Conservation (phyloP, 177 flowering plant genomes). For the Telopea speciosissima region DNA sequence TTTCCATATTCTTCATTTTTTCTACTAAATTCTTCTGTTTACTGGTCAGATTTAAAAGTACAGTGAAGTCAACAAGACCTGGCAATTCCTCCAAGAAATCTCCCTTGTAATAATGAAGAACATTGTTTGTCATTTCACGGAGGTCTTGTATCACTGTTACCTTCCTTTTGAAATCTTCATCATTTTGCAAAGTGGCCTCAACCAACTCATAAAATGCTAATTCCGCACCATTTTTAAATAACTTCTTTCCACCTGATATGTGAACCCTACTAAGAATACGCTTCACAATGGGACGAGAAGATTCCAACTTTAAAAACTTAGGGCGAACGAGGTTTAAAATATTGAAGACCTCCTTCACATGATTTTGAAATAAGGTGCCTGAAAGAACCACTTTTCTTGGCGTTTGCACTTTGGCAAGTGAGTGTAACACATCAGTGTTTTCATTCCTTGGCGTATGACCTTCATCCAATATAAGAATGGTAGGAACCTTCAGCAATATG, state of each 20-base stretch:
- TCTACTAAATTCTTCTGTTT: conserved; percentile 41
- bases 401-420: conserved; percentile 65
- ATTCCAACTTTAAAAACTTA: conserved; percentile 48
- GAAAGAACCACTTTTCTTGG: conserved; percentile 83
- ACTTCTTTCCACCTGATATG: conserved; percentile 37
- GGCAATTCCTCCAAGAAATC: conserved; percentile 89
- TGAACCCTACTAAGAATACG: conserved; percentile 58
- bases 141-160: conserved; percentile 63
- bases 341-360: conserved; percentile 85
- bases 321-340: conserved; percentile 83
- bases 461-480: conserved; percentile 83
- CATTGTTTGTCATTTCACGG: conserved; percentile 70
- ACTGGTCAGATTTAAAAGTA: conserved; percentile 45
- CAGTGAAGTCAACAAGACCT: conserved; percentile 81
- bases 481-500: conserved; percentile 53
- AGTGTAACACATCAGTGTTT: conserved; percentile 55
- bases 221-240: conserved; percentile 27
- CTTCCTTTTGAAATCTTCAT: conserved; percentile 49
- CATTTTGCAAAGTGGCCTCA: conserved; percentile 64
- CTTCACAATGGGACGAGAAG: conserved; percentile 41
- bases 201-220: conserved; percentile 55
- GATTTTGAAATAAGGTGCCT: conserved; percentile 91
- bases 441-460: conserved; percentile 93
- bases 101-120: conserved; percentile 86
- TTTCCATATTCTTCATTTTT: conserved; percentile 34